These are phyloP conservation scores for Pichia nakasei DNA, from an alignment of 805 yeast species.

Conservation along the genomic window DNA sequence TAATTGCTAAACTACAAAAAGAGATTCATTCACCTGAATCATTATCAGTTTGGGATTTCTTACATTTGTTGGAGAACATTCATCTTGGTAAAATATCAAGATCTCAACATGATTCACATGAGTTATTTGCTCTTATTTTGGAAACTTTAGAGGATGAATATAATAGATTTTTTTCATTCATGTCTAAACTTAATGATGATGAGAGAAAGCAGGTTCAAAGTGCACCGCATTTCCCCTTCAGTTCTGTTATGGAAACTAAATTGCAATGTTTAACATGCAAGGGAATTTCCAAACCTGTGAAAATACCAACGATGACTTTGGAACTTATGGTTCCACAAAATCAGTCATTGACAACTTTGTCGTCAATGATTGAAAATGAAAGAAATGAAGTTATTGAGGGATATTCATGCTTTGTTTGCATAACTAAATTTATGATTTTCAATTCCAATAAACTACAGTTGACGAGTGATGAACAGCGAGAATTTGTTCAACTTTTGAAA, in stretches of 20 bases:
- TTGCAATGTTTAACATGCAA: conserved; percentile 65
- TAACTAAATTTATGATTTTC: conserved; percentile 28
- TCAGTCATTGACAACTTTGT: conserved; percentile 26
- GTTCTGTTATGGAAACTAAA: conserved; percentile 56
- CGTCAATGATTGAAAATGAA: conserved; percentile 44
- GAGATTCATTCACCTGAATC: conserved; percentile 45
- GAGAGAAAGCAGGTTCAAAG: conserved; percentile 6
- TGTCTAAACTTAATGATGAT: conserved; percentile 44
- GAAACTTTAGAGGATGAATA: conserved; percentile 72
- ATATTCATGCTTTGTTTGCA: conserved; percentile 73
- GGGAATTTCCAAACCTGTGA: conserved; percentile 46
- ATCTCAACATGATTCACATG: conserved; percentile 94
- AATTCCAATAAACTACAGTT: not conserved
- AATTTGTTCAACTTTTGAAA: conserved; percentile 28
- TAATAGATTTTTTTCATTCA: conserved; percentile 16
- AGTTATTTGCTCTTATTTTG: conserved; percentile 68
- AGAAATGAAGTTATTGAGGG: conserved; percentile 66
- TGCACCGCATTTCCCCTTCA: conserved; percentile 65
- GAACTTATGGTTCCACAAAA: conserved; percentile 69
- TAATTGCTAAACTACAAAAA: conserved; percentile 52
- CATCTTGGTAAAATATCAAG: conserved; percentile 68
- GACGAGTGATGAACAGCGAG: conserved; percentile 19
- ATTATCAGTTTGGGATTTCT: conserved; percentile 69
- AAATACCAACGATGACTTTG: conserved; percentile 57
- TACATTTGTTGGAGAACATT: conserved; percentile 62